A percentile compares a stretch with the other conserved stretches of the same genome.
Conservation (phyloP, 306 rosid species). For the Vigna hirtella region DNA sequence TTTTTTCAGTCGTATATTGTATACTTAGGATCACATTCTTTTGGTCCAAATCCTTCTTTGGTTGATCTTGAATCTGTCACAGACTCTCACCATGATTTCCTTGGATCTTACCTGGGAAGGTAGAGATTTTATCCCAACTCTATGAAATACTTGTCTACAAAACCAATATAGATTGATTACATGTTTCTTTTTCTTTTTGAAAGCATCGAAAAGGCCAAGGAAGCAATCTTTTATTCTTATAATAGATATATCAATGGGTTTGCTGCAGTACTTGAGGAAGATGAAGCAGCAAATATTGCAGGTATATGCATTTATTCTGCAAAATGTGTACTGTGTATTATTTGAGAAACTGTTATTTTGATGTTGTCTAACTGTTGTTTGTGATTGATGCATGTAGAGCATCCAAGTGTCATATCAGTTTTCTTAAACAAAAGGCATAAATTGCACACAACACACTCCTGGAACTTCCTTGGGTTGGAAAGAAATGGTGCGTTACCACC, state of each 20-base stretch:
- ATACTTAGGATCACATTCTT: conserved; percentile 67
- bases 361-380: background rate
- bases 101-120: conserved; percentile 69
- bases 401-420: conserved; percentile 65
- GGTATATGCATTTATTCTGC: conserved; percentile 46
- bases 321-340: background rate
- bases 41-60: conserved; percentile 36
- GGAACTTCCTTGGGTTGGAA: conserved; percentile 68
- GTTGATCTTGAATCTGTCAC: conserved; percentile 47
- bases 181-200: background rate
- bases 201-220: conserved; percentile 59
- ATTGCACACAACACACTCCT: conserved; percentile 72
- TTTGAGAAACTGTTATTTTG: background rate
- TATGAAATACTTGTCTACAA: background rate
- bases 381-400: conserved; percentile 47
- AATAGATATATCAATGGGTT: conserved; percentile 70
- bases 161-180: background rate
- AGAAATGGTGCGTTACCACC: conserved; percentile 31
- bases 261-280: conserved; percentile 73
- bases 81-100: conserved; percentile 55
- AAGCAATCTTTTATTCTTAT: conserved; percentile 72
- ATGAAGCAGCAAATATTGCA: conserved; percentile 54
- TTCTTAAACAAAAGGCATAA: conserved; percentile 52
- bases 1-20: conserved; percentile 71
- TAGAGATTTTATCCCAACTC: conserved; percentile 4